Base-by-base conservation (phyloP, 495 filamentous ascomycete species). In the Penicillium lagena region DNA sequence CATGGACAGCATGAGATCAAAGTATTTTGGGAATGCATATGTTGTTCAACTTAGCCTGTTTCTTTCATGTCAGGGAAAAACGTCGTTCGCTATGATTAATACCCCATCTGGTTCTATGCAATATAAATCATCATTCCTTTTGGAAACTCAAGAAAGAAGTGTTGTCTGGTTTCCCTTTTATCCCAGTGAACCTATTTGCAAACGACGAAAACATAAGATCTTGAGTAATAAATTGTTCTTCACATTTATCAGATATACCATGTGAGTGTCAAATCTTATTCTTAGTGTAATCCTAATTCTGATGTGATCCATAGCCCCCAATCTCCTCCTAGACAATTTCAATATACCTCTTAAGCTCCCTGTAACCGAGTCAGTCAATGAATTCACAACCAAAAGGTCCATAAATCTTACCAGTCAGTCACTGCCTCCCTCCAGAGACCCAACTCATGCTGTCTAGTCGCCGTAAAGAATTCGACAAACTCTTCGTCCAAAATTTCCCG, bases 391-490 rank as follows among this genome's bases (percentile, higher is more conserved):
- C 6, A 15, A 9, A 9, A 7, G 37, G 12, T 11, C 34, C 7
- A 9, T 40, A 1, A n/a, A 12, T 71, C 78, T 57, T 66, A 86
- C 87, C 89, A 95, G 64, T 95, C 89, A 29, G 89, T 95, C n/a
- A 95, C 87, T 1, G 88, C 86, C 58, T 95, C 90, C 55, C 95
- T 85, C 89, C 90, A 96, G 2, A 94, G 66, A 45, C 80, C 67
- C 49, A 89, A 72, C 64, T 96, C 90, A 65, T 96, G 89, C 56
- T 89, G 83, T 41, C 90, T 78, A 13, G 90, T 95, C n/a, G 90
- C 90, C 4, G 82, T 85, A 68, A 78, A 96, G 59, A 96, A 91
- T 4, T 95, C 89, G 11, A 96, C 90, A 67, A 96, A 96, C 12
- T 89, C 87, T 51, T 90, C 79, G 0, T 88, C 89, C 51, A 96